Evolutionary conservation across 2,329 filamentous ascomycete species (phyloP).

Genomic region (Septoria linicola): DNA sequence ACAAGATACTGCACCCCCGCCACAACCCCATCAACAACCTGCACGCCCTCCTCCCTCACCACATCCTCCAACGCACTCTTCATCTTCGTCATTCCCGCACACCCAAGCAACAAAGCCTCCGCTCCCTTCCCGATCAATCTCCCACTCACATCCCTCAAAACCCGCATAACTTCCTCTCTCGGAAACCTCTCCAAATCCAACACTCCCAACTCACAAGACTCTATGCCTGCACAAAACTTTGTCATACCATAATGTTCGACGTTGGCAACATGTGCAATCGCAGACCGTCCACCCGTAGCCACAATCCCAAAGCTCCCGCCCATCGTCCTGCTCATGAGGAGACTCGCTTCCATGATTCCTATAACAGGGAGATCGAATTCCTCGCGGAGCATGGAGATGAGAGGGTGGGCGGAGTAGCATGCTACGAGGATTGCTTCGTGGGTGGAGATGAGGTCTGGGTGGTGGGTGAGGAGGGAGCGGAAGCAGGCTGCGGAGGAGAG

Average conservation of each 20-base stretch:
- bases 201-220: conserved; percentile 45
- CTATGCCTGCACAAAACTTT: conserved; percentile 46
- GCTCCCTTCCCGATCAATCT: conserved; percentile 44
- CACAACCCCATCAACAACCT: conserved; percentile 54
- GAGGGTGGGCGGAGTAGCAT: conserved; percentile 51
- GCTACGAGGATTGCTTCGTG: conserved; percentile 53
- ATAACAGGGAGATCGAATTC: conserved; percentile 48
- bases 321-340: conserved; percentile 53
- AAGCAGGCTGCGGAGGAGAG: conserved; percentile 52
- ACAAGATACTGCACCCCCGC: conserved; percentile 50
- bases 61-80: conserved; percentile 48
- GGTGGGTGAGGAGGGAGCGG: conserved; percentile 47
- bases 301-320: conserved; percentile 50
- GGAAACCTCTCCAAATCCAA: conserved; percentile 47
- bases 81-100: conserved; percentile 52
- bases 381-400: conserved; percentile 50
- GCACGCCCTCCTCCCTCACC: conserved; percentile 45
- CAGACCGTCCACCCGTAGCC: conserved; percentile 43
- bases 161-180: conserved; percentile 41
- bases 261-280: conserved; percentile 43
- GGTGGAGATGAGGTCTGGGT: conserved; percentile 29
- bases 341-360: conserved; percentile 53
- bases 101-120: conserved; percentile 48
- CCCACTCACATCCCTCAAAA: conserved; percentile 43
- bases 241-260: conserved; percentile 46